phyloP scores from a whole-genome alignment of 2,329 filamentous ascomycete species.

The Colletotrichum cereale region DNA sequence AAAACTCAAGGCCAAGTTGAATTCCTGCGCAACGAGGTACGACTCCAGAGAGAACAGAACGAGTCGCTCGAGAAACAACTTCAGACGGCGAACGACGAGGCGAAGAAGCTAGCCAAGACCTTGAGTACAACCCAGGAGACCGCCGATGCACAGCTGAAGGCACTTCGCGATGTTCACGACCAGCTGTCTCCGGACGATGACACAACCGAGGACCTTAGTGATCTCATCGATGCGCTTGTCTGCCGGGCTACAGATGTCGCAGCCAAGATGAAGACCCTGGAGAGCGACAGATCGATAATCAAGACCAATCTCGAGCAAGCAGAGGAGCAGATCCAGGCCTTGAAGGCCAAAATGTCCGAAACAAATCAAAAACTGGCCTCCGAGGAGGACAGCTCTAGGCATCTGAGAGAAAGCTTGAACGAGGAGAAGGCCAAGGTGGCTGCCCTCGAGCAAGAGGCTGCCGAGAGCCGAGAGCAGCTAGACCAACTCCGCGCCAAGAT shows the following conservation, averaged over 20 bases:
- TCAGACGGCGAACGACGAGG: conserved; percentile 67
- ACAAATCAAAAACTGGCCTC: conserved; percentile 64
- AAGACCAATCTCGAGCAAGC: conserved; percentile 73
- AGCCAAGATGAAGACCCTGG: conserved; percentile 69
- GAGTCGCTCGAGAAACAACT: conserved; percentile 70
- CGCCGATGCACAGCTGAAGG: conserved; percentile 63
- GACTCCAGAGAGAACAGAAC: conserved; percentile 70
- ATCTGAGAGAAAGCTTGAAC: conserved; percentile 66
- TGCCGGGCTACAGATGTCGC: conserved; percentile 69
- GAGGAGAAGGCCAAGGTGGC: conserved; percentile 66
- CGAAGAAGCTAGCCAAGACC: conserved; percentile 63
- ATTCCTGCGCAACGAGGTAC: conserved; percentile 71
- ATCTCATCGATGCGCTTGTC: conserved; percentile 71
- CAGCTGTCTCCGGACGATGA: conserved; percentile 67
- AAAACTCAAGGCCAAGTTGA: conserved; percentile 73
- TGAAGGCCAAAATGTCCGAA: conserved; percentile 69
- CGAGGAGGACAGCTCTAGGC: conserved; percentile 64
- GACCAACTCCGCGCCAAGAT: conserved; percentile 77
- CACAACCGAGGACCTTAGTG: conserved; percentile 67
- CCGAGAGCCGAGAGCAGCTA: conserved; percentile 77
- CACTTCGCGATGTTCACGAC: conserved; percentile 69
- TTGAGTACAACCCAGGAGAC: conserved; percentile 64
- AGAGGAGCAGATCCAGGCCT: conserved; percentile 64
- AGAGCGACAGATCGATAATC: conserved; percentile 70
- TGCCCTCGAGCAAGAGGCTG: conserved; percentile 69